Evolutionary conservation across 805 yeast genomes (phyloP).

Genomic region (Spathaspora passalidarum): DNA sequence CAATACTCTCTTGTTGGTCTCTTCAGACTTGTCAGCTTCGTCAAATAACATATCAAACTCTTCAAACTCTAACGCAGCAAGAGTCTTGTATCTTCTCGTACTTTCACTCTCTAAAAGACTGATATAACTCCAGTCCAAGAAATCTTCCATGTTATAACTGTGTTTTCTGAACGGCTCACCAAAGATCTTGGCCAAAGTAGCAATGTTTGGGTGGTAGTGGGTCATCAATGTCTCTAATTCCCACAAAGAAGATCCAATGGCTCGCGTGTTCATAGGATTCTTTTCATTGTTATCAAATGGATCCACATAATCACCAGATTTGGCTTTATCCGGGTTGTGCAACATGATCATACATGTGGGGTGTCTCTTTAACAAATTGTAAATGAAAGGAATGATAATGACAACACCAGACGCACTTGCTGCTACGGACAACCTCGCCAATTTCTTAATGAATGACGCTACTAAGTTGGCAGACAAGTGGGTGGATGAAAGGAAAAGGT

Average conservation of each 20-base stretch:
- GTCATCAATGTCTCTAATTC: slow-evolving; percentile 74
- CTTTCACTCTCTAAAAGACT: slow-evolving; percentile 62
- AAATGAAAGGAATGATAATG: slow-evolving; percentile 83
- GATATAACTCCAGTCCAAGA: slow-evolving; percentile 84
- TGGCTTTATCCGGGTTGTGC: slow-evolving; percentile 46
- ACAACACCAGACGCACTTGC: slow-evolving; percentile 91
- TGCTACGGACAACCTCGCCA: slow-evolving; percentile 69
- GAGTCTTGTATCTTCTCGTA: slow-evolving; percentile 61
- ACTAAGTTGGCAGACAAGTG: slow-evolving; percentile 80
- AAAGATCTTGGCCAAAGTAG: slow-evolving; percentile 84
- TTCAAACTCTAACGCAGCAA: slow-evolving; percentile 79
- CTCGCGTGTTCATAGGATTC: slow-evolving; percentile 78
- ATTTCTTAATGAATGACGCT: slow-evolving; percentile 83
- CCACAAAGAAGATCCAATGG: slow-evolving; percentile 88
- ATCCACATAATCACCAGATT: slow-evolving; percentile 42
- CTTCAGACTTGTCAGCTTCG: slow-evolving; percentile 8
- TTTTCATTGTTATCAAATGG: slow-evolving; percentile 61
- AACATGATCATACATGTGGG: slow-evolving; percentile 91
- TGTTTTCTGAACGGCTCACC: slow-evolving; percentile 88
- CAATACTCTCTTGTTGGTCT: slow-evolving; percentile 15
- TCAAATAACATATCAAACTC: slow-evolving; percentile 39
- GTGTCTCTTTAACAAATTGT: slow-evolving; percentile 84
- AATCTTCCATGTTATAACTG: slow-evolving; percentile 87
- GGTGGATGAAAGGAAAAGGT: slow-evolving; percentile 79
- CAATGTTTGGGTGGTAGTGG: slow-evolving; percentile 95